A percentile compares a stretch with the other conserved stretches of the same genome.
Conservation (phyloP, 805 yeast genomes). For the Zygoascus tannicola region DNA sequence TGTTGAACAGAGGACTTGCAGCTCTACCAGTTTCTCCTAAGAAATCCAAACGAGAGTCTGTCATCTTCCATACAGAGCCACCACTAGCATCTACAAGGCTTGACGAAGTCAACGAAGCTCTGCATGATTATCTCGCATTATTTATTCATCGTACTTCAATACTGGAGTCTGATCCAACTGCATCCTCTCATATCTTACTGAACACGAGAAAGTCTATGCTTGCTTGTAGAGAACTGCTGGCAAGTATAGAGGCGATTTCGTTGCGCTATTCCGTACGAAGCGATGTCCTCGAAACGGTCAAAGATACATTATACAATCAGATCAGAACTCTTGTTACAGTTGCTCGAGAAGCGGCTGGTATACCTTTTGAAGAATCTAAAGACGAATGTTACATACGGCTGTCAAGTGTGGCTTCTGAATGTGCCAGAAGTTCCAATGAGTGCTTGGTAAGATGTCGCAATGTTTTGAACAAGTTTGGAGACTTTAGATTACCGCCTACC, state of each 20-base stretch:
- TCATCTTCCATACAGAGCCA: slow-evolving; percentile 17
- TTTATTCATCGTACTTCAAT: slow-evolving; percentile 24
- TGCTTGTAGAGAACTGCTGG: slow-evolving; percentile 32
- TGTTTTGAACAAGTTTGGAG: slow-evolving; percentile 24
- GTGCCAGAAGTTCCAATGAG: slow-evolving; percentile 27
- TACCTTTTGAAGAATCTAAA: slow-evolving; percentile 9
- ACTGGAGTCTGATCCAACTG: slow-evolving; percentile 23
- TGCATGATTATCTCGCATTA: slow-evolving; percentile 27
- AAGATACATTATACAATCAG: slow-evolving; percentile 27
- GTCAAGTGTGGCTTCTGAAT: slow-evolving; percentile 24
- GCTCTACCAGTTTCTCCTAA: background rate
- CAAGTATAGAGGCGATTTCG: slow-evolving; percentile 27
- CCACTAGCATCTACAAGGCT: slow-evolving; percentile 27
- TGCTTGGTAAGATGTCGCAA: slow-evolving; percentile 25
- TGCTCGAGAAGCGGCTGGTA: slow-evolving; percentile 30
- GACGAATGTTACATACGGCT: no score
- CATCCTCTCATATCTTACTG: slow-evolving; percentile 25
- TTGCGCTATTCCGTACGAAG: slow-evolving; percentile 20
- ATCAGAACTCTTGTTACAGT: slow-evolving; percentile 28
- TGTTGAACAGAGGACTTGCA: background rate
- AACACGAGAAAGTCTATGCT: slow-evolving; percentile 32
- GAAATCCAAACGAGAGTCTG: slow-evolving; percentile 15
- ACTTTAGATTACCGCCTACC: slow-evolving; percentile 21
- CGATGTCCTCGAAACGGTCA: slow-evolving; percentile 25
- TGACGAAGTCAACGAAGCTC: slow-evolving; percentile 28